These are phyloP conservation scores for Purshia tridentata DNA, from an alignment of 306 rosid genomes.

Conservation along the genomic window DNA sequence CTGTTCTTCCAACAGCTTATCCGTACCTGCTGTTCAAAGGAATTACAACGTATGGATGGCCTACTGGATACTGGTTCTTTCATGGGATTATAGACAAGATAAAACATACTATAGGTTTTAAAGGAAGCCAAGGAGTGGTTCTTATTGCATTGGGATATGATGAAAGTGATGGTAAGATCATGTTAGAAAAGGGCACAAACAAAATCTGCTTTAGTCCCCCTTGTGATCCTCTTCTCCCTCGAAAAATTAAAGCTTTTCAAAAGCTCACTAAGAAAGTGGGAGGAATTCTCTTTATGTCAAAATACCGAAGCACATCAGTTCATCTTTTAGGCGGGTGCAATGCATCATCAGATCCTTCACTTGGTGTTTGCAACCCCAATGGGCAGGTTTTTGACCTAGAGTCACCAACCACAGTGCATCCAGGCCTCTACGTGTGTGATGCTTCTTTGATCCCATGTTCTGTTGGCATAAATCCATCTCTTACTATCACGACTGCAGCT, in stretches of 20 bases:
- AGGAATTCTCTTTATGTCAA: conserved; percentile 37
- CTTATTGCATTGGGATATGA: conserved; percentile 38
- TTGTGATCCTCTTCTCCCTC: conserved; percentile 34
- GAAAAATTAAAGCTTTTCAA: conserved; percentile 29
- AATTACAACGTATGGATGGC: conserved; percentile 40
- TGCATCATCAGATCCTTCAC: conserved; percentile 28
- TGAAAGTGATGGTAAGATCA: conserved; percentile 31
- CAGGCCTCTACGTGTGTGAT: conserved; percentile 33
- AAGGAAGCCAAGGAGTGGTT: conserved; percentile 30
- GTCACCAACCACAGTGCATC: conserved; percentile 20
- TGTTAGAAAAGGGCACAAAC: conserved; percentile 21
- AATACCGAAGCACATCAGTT: conserved; percentile 36
- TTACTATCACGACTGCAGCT: conserved; percentile 33
- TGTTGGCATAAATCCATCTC: conserved; percentile 37
- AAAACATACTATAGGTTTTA: conserved; percentile 24
- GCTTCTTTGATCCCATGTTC: conserved; percentile 44
- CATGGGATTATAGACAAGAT: conserved; percentile 41
- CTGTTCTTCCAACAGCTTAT: conserved; percentile 40
- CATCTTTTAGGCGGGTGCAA: conserved; percentile 40
- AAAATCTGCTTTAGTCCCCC: conserved; percentile 34
- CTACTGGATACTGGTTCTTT: conserved; percentile 34
- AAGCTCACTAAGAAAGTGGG: conserved; percentile 35
- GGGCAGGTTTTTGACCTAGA: conserved; percentile 35
- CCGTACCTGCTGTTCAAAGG: conserved; percentile 38
- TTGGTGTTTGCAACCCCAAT: conserved; percentile 34